These are phyloP conservation scores for Phytophthora meadii DNA, from an alignment of 352 stramenopile genomes.

Conservation along the genomic window DNA sequence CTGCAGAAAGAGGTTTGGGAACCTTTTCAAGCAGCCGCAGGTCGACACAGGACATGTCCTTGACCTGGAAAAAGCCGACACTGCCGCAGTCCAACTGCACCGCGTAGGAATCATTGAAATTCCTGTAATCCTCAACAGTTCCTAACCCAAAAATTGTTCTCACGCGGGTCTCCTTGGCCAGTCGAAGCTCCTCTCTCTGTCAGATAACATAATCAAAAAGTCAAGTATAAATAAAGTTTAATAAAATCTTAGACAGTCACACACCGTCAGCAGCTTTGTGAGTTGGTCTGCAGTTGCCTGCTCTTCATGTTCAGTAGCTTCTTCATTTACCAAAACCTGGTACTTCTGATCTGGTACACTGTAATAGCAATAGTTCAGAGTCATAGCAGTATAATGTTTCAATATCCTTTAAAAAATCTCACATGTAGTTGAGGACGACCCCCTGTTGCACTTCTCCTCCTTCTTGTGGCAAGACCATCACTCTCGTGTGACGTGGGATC, in stretches of 20 bases:
- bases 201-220: background rate
- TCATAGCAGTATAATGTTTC: background rate
- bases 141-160: constrained; percentile 36
- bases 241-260: background rate
- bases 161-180: constrained; percentile 36
- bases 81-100: constrained; percentile 44
- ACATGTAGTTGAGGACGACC: constrained; percentile 39
- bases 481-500: constrained; percentile 58
- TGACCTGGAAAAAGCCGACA: constrained; percentile 44
- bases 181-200: constrained; percentile 38
- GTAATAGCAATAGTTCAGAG: background rate
- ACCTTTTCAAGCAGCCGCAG: constrained; percentile 70
- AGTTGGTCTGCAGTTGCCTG: constrained; percentile 5
- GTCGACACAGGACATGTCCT: constrained; percentile 69
- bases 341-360: constrained; percentile 44
- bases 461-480: constrained; percentile 25
- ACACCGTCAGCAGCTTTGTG: constrained; percentile 50
- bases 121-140: constrained; percentile 30
- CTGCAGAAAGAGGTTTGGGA: constrained; percentile 69
- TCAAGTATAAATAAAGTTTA: background rate
- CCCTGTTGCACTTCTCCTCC: background rate
- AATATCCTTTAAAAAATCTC: background rate
- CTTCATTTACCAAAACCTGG: constrained; percentile 19
- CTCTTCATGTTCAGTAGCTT: background rate
- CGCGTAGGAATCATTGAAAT: constrained; percentile 42